Base-by-base conservation (phyloP, 2,329 filamentous ascomycete species). In the Claviceps spartinae region DNA sequence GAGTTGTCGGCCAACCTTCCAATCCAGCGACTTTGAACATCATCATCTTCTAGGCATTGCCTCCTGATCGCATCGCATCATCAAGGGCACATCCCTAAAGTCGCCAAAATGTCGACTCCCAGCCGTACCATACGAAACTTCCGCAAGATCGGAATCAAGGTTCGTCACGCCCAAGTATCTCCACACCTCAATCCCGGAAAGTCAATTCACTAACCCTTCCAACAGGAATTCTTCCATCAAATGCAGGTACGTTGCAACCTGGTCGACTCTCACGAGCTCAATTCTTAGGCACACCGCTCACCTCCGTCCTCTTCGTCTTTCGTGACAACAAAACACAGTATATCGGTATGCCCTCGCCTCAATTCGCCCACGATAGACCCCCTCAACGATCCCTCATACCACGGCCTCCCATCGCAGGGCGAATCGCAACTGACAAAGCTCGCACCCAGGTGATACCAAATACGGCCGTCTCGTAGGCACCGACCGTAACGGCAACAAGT, bases 401-500 rank as follows among this genome's bases (percentile, higher is more conserved):
- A 16, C 20, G 42, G 13, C 16, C 20, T 22, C 20, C 20, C 5
- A 24, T 16, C 37, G 16, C 22, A n/a, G 14, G 5, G 5, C 44
- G 16, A 46, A 16, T 14, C 16, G 26, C 44, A 11, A 20, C 22
- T 40, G 9, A 48, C 34, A n/a, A 30, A 30, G 22, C 43, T n/a
- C 20, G 18, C 22, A 22, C n/a, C 7, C 66, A 93, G 90, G 91
- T 75, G 93, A 98, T 73, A 98, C 93, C 71, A 98, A 98, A 76
- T 83, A 86, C 65, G 94, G 93, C 64, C 82, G 80, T 44, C 77
- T 95, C 60, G 81, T 98, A 59, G 93, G 85, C 62, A 79, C 74
- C 64, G 93, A 98, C 75, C 81, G 83, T 69, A 94, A 83, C 67
- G 94, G 93, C 69, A 98, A 98, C 82, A 97, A 95, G 75, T 98